Conservation (phyloP, 768 basidiomycete genomes). For the Mycena haematopus region DNA sequence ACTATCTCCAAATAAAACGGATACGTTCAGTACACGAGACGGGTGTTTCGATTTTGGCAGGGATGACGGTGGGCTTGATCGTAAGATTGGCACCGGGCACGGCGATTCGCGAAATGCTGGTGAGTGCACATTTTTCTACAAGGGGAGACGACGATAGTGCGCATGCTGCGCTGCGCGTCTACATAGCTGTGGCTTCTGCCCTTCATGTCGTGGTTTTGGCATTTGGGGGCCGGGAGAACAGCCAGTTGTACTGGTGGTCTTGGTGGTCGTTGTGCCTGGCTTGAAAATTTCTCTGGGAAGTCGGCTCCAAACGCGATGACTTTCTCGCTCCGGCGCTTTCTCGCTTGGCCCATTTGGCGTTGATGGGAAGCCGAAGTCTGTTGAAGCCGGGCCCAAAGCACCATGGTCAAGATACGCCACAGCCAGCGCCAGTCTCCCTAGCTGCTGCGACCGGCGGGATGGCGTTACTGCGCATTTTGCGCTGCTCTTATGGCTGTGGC, state of each 20-base stretch:
- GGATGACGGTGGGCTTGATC: constrained; percentile 94
- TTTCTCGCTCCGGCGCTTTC: too few relatives aligned
- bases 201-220: neutral
- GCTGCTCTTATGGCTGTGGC: too few relatives aligned
- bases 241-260: too few relatives aligned
- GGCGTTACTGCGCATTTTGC: neutral
- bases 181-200: too few relatives aligned
- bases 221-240: neutral
- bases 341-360: too few relatives aligned
- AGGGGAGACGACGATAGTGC: neutral
- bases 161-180: neutral
- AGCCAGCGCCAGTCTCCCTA: neutral
- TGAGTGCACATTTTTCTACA: constrained; percentile 49
- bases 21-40: constrained; percentile 98
- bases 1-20: constrained; percentile 96
- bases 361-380: too few relatives aligned
- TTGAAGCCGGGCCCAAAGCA: too few relatives aligned
- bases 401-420: too few relatives aligned
- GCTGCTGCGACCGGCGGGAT: neutral
- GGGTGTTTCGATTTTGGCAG: constrained; percentile 91
- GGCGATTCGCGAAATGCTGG: constrained; percentile 97
- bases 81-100: constrained; percentile 90
- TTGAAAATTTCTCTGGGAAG: too few relatives aligned
- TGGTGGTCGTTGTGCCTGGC: too few relatives aligned
- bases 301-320: too few relatives aligned